Percentiles rank a stretch among this genome's conserved stretches.
Conservation (phyloP, 2,329 filamentous ascomycete species). For the Beauveria australis region DNA sequence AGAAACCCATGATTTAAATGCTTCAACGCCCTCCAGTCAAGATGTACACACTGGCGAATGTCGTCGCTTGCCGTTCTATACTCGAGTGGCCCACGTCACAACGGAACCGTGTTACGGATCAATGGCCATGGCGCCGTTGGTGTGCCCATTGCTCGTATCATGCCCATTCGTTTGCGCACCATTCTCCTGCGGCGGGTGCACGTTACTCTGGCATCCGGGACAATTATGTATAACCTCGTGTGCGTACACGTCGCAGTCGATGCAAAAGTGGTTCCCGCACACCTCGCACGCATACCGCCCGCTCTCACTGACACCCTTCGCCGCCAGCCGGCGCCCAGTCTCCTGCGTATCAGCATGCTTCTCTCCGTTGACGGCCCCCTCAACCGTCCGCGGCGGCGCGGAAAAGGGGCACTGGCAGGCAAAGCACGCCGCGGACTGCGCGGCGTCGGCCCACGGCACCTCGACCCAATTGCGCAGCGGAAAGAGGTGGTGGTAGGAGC, state of each 20-base stretch:
- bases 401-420: slow-evolving; percentile 72
- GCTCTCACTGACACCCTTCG: slow-evolving; percentile 71
- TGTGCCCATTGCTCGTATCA: slow-evolving; percentile 17
- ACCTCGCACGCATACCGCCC: slow-evolving; percentile 80
- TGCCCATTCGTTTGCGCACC: slow-evolving; percentile 20
- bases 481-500: slow-evolving; percentile 91
- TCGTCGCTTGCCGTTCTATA: neutral
- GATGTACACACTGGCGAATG: neutral
- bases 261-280: slow-evolving; percentile 90
- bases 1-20: neutral
- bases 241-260: slow-evolving; percentile 93
- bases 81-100: neutral
- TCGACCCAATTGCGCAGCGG: slow-evolving; percentile 85
- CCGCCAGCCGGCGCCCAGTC: slow-evolving; percentile 13
- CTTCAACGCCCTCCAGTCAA: neutral
- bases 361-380: slow-evolving; percentile 17
- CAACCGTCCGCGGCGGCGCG: slow-evolving; percentile 21
- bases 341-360: slow-evolving; percentile 12
- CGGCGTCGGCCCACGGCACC: slow-evolving; percentile 72
- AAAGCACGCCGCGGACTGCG: slow-evolving; percentile 58
- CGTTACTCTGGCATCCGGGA: slow-evolving; percentile 67
- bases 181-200: slow-evolving; percentile 10
- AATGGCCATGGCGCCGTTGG: slow-evolving; percentile 38
- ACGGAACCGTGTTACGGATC: slow-evolving; percentile 22
- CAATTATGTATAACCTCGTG: slow-evolving; percentile 96